phyloP scores from a whole-genome alignment of 2,329 filamentous ascomycete genomes.

The Trichoderma sp. region DNA sequence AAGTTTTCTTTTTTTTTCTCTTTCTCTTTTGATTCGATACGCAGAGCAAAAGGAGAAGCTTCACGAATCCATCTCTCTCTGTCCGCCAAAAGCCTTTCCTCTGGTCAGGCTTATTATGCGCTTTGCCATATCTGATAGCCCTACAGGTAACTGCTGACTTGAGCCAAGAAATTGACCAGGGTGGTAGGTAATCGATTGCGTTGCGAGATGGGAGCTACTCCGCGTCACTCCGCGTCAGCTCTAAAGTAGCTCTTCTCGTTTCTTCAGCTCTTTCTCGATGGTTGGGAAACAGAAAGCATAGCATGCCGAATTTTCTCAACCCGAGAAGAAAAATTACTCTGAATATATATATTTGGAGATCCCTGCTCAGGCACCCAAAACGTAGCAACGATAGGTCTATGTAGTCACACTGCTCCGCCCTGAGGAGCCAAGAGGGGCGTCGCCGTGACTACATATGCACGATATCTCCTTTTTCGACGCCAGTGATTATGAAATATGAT shows the following conservation, averaged over 20 bases:
- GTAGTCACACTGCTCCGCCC: background rate
- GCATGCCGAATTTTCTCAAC: background rate
- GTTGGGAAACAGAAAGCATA: background rate
- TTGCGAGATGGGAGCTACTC: background rate
- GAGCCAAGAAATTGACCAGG: background rate
- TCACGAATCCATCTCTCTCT: background rate
- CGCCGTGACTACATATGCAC: slow-evolving; percentile 10
- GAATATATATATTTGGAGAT: background rate
- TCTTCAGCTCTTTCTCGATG: background rate
- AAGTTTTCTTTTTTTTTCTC: background rate
- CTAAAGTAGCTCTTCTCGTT: background rate
- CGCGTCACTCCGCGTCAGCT: background rate
- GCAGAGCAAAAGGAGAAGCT: background rate
- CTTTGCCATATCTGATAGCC: background rate
- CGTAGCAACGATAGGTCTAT: background rate
- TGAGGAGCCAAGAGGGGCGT: slow-evolving; percentile 15
- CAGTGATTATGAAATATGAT: background rate
- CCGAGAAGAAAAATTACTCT: background rate
- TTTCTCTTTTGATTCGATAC: background rate
- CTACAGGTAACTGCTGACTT: background rate
- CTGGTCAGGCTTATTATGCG: background rate
- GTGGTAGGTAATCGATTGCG: background rate
- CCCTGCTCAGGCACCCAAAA: background rate
- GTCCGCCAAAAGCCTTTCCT: background rate
- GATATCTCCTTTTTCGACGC: background rate